These are phyloP conservation scores for Clarireedia hainanense DNA, from an alignment of 2,329 filamentous ascomycete genomes.

Conservation along the genomic window DNA sequence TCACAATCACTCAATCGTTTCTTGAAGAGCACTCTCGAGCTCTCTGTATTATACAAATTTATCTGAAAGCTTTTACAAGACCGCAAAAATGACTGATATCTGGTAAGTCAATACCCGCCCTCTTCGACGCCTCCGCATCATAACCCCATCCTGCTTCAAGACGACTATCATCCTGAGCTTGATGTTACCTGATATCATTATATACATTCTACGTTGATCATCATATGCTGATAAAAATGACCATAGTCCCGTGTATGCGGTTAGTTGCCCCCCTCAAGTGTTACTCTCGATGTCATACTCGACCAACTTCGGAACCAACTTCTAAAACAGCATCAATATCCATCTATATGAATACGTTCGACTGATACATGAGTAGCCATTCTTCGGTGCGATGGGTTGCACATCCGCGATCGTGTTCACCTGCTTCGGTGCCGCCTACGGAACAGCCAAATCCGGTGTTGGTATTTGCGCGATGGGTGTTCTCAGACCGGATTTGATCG, in stretches of 20 bases:
- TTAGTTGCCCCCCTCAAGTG: conserved; percentile 51
- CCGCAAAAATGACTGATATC: conserved; percentile 60
- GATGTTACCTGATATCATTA: not conserved
- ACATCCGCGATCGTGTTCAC: conserved; percentile 93
- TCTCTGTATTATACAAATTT: conserved; percentile 12
- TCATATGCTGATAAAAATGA: conserved; percentile 37
- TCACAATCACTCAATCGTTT: conserved; percentile 18
- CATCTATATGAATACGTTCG: conserved; percentile 19
- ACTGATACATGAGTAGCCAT: conserved; percentile 48
- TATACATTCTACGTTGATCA: not conserved
- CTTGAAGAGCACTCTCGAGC: conserved; percentile 19
- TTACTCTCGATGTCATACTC: not conserved
- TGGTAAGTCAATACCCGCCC: conserved; percentile 57
- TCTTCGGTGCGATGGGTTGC: conserved; percentile 97
- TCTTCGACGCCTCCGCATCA: conserved; percentile 1
- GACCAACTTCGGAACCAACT: not conserved
- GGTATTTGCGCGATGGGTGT: conserved; percentile 99
- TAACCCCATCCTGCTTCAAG: conserved; percentile 6
- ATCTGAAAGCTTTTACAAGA: conserved; percentile 22
- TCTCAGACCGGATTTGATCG: conserved; percentile 92
- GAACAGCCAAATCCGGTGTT: conserved; percentile 98
- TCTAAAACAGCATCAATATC: not conserved
- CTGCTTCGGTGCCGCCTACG: conserved; percentile 93
- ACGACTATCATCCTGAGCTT: conserved; percentile 15
- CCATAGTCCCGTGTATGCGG: conserved; percentile 91